Evolutionary conservation across 2,329 filamentous ascomycete genomes (phyloP).

Genomic region (Aspergillus ruber): DNA sequence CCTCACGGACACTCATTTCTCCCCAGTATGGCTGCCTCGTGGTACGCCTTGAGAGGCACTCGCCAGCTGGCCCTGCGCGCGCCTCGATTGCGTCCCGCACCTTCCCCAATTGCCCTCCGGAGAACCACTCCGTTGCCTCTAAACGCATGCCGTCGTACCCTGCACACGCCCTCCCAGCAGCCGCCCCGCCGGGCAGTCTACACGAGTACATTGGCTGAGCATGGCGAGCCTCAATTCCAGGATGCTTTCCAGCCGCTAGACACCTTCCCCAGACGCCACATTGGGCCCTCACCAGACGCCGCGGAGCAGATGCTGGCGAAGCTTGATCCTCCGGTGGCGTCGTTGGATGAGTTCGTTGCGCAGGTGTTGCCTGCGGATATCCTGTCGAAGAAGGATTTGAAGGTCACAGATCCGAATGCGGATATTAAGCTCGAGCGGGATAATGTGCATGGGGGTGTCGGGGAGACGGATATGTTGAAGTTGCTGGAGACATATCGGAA

Average conservation of each 20-base stretch:
- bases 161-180: conserved; percentile 22
- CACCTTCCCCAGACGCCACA: conserved; percentile 74
- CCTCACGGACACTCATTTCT: not conserved
- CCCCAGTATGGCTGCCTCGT: conserved; percentile 27
- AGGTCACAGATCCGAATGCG: conserved; percentile 47
- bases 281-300: conserved; percentile 68
- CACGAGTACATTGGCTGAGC: conserved; percentile 84
- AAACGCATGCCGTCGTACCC: conserved; percentile 22
- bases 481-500: conserved; percentile 36
- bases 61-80: conserved; percentile 31
- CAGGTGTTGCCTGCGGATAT: conserved; percentile 80
- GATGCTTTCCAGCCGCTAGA: conserved; percentile 44
- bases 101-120: conserved; percentile 16
- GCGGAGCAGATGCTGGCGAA: conserved; percentile 71
- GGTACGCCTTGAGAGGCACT: conserved; percentile 28
- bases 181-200: conserved; percentile 54
- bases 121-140: conserved; percentile 22
- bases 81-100: conserved; percentile 17
- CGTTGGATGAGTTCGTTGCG: conserved; percentile 73
- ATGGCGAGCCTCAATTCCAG: conserved; percentile 47
- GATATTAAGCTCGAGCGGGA: conserved; percentile 36
- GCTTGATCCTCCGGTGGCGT: conserved; percentile 66
- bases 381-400: conserved; percentile 58
- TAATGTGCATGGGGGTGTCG: conserved; percentile 39
- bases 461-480: conserved; percentile 39